Conservation (phyloP, 169 alveolate genomes). For the Plasmodium fragile region DNA sequence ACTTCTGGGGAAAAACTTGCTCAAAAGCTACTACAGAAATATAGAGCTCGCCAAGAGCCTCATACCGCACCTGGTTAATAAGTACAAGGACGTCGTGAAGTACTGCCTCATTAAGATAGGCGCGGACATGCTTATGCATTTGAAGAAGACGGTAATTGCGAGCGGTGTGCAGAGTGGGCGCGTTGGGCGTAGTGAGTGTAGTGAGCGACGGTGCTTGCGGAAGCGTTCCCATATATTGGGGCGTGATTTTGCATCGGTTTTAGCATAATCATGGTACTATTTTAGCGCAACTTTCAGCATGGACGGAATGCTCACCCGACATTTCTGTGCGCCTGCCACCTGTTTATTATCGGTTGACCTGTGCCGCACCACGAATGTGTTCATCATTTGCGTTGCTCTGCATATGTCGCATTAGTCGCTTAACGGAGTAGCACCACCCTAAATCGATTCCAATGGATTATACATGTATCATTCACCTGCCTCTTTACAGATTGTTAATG, state of each 20-base stretch:
- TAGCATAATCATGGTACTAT: background rate
- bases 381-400: background rate
- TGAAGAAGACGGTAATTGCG: conserved; percentile 60
- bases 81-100: conserved; percentile 72
- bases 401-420: background rate
- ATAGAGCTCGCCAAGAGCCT: conserved; percentile 70
- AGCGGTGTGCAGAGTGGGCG: background rate
- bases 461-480: conserved; percentile 6
- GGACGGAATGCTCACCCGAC: background rate
- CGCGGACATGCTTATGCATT: conserved; percentile 71
- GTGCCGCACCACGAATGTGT: background rate
- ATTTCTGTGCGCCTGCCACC: background rate
- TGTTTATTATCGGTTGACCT: background rate
- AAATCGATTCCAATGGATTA: background rate
- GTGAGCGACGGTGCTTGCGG: background rate
- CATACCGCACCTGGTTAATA: conserved; percentile 65
- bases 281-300: background rate
- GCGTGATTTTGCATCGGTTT: background rate
- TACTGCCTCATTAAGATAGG: conserved; percentile 76
- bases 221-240: background rate
- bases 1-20: conserved; percentile 81
- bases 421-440: background rate
- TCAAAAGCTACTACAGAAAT: conserved; percentile 67
- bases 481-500: conserved; percentile 67
- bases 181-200: background rate